Conservation (phyloP, 345 rosid species). For the Pistacia vera region DNA sequence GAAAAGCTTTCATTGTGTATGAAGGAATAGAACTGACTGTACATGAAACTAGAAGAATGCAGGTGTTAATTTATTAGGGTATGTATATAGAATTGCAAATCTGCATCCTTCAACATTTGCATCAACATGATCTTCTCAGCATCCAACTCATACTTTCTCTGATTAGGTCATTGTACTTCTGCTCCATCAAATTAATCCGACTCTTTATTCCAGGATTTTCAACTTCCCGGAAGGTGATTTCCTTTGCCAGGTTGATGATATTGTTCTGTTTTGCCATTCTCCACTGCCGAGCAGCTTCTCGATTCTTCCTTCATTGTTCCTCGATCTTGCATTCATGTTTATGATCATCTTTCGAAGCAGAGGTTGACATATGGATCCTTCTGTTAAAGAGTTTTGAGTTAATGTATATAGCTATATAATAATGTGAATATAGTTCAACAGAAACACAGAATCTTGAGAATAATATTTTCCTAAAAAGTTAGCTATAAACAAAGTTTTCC, state of each 20-base stretch:
- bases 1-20: no score
- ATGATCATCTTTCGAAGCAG: background rate
- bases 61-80: background rate
- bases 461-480: no score
- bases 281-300: background rate
- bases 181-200: background rate
- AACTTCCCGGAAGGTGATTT: background rate
- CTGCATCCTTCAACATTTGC: background rate
- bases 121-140: background rate
- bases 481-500: no score
- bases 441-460: no score
- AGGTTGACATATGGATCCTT: background rate
- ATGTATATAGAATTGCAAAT: background rate
- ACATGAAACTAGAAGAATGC: background rate
- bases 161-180: background rate
- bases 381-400: background rate
- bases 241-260: background rate
- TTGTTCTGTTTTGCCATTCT: background rate
- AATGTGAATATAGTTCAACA: background rate
- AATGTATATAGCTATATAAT: background rate
- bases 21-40: no score
- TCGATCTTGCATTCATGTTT: no score
- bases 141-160: background rate
- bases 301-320: background rate
- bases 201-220: background rate